These are phyloP conservation scores for Ajuga chamaepitys DNA, from an alignment of 257 asterid genomes.

Conservation along the genomic window DNA sequence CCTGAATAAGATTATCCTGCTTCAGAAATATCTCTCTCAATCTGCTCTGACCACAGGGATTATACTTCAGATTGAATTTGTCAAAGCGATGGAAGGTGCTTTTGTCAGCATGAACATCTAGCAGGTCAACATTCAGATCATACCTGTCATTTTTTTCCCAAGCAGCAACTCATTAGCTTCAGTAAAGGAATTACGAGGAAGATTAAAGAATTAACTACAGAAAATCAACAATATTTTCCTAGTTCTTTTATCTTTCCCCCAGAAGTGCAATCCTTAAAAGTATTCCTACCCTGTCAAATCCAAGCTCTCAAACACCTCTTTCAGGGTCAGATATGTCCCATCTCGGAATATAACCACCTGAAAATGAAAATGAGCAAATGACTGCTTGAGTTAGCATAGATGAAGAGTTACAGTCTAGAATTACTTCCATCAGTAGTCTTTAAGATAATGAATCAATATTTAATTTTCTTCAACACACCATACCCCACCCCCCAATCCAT, in stretches of 20 bases:
- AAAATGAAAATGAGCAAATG: slow-evolving; percentile 28
- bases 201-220: not conserved
- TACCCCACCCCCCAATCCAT: slow-evolving; percentile 12
- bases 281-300: slow-evolving; percentile 79
- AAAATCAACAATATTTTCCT: slow-evolving; percentile 8
- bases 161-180: slow-evolving; percentile 11
- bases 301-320: slow-evolving; percentile 93
- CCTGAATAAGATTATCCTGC: slow-evolving; percentile 99
- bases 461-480: not conserved
- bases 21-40: slow-evolving; percentile 91
- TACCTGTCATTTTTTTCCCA: slow-evolving; percentile 39
- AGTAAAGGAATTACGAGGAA: not conserved
- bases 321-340: slow-evolving; percentile 84
- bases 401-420: not conserved
- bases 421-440: not conserved
- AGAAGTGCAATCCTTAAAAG: slow-evolving; percentile 15
- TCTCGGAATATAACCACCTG: slow-evolving; percentile 95
- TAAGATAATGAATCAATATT: not conserved
- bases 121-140: slow-evolving; percentile 91
- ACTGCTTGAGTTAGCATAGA: slow-evolving; percentile 8
- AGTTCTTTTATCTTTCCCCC: not conserved
- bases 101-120: slow-evolving; percentile 99
- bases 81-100: slow-evolving; percentile 99
- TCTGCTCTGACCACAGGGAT: slow-evolving; percentile 99
- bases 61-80: slow-evolving; percentile 94